Base-by-base conservation (phyloP, 2,329 filamentous ascomycete genomes). In the Corinectria fuckeliana region DNA sequence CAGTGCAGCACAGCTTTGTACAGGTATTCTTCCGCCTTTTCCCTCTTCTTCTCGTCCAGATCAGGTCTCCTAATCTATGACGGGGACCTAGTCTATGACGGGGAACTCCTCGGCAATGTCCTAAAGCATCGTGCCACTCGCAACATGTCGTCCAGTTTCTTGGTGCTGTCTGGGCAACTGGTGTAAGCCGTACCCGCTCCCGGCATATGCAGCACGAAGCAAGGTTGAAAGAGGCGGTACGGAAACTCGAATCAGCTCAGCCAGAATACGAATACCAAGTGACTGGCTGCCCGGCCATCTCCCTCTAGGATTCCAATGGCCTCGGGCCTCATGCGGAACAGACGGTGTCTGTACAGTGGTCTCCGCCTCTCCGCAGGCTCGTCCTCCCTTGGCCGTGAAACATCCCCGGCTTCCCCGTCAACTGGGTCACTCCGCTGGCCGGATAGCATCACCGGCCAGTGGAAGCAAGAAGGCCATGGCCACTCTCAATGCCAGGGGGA, bases 401-500 rank as follows among this genome's bases (percentile, higher is more conserved):
- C 57, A 48, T 23, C 13, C 23, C 36, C 52, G 51, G 32, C 51
- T 41, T 28, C 51, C 28, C 36, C 45, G 36, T 55, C 16, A 50
- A 10, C 6, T 32, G 20, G 21, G 20, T 16, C 32, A 36, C 14
- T 23, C 23, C 13, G 13, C 34, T 42, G 41, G 44, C 21, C 38
- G 47, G 38, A 36, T 47, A 25, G n/a, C 28, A 53, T 56, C 38
- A 57, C 53, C 51, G 49, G 56, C 36, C 21, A 26, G 30, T 47
- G 26, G 30, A 30, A 52, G 38, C 23, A 34, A 21, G 49, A 41
- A 21, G 16, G 52, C 44, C 53, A 30, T 38, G 59, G 67, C 67
- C 67, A 68, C 66, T 18, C 28, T n/a, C 45, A 53, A 55, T 60
- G 49, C 61, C 56, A 50, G 44, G 48, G 56, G 39, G 39, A 60